phyloP scores from a whole-genome alignment of 2,329 filamentous ascomycete genomes.

The Botrytis deweyae region DNA sequence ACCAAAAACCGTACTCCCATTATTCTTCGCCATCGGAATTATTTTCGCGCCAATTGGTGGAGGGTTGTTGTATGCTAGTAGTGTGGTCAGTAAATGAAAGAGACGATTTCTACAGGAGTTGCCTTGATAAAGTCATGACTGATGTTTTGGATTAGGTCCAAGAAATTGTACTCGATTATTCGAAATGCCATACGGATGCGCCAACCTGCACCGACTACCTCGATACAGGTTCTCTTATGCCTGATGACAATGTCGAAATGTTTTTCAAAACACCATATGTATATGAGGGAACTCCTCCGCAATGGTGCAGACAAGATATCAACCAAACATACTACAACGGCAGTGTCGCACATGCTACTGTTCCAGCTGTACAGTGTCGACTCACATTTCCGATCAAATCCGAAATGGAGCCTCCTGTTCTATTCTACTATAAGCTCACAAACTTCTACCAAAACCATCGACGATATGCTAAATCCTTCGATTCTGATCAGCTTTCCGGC shows the following conservation, averaged over 20 bases:
- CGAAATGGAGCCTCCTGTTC: slow-evolving; percentile 74
- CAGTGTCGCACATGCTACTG: slow-evolving; percentile 31
- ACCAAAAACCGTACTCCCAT: slow-evolving; percentile 85
- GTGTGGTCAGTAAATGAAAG: slow-evolving; percentile 55
- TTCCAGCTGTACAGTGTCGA: slow-evolving; percentile 57
- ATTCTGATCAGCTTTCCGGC: slow-evolving; percentile 79
- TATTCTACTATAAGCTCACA: slow-evolving; percentile 92
- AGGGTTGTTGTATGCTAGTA: slow-evolving; percentile 79
- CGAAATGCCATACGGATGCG: slow-evolving; percentile 64
- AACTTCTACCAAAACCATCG: slow-evolving; percentile 99
- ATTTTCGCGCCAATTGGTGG: slow-evolving; percentile 94
- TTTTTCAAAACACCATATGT: slow-evolving; percentile 59
- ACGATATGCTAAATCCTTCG: slow-evolving; percentile 89
- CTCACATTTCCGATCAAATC: slow-evolving; percentile 79
- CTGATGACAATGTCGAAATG: background rate
- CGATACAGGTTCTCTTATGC: slow-evolving; percentile 33
- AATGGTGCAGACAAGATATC: slow-evolving; percentile 37
- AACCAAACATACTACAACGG: slow-evolving; percentile 44
- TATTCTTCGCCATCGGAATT: slow-evolving; percentile 87
- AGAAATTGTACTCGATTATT: slow-evolving; percentile 90
- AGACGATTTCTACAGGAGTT: background rate
- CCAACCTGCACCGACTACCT: slow-evolving; percentile 54
- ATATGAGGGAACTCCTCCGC: slow-evolving; percentile 27
- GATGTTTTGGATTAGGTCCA: slow-evolving; percentile 45
- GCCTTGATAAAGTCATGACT: background rate